Conservation (phyloP, 257 asterid species). For the Oldenlandia corymbosa region DNA sequence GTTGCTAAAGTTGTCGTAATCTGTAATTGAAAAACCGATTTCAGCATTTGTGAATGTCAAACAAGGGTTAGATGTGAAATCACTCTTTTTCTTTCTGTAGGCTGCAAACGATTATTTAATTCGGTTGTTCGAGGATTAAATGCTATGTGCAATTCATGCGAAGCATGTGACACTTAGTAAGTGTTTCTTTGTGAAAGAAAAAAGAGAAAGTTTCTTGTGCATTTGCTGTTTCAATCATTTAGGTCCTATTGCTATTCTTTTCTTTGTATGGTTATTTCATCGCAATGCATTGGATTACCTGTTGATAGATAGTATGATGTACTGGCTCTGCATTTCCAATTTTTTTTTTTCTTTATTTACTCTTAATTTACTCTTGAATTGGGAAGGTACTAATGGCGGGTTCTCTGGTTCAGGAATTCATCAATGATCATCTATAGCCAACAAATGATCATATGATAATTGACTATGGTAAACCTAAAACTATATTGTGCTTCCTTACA, state of each 20-base stretch:
- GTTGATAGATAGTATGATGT: too few relatives aligned
- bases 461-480: too few relatives aligned
- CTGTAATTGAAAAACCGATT: background rate
- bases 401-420: too few relatives aligned
- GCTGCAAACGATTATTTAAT: conserved; percentile 76
- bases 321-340: too few relatives aligned
- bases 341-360: too few relatives aligned
- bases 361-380: too few relatives aligned
- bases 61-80: background rate
- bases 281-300: too few relatives aligned
- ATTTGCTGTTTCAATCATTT: conserved; percentile 2
- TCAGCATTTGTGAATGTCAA: background rate
- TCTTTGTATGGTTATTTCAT: background rate
- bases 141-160: conserved; percentile 89
- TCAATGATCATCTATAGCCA: too few relatives aligned
- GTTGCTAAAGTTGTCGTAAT: background rate
- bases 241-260: background rate
- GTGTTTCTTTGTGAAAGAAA: conserved; percentile 26
- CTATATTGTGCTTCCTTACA: too few relatives aligned
- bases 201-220: background rate
- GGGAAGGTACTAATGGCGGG: too few relatives aligned
- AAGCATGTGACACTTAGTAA: conserved; percentile 92
- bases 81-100: conserved; percentile 24
- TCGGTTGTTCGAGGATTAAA: conserved; percentile 71
- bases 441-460: too few relatives aligned